These are phyloP conservation scores for Nitzschia inconspicua DNA, from an alignment of 108 stramenopile genomes.

Conservation along the genomic window DNA sequence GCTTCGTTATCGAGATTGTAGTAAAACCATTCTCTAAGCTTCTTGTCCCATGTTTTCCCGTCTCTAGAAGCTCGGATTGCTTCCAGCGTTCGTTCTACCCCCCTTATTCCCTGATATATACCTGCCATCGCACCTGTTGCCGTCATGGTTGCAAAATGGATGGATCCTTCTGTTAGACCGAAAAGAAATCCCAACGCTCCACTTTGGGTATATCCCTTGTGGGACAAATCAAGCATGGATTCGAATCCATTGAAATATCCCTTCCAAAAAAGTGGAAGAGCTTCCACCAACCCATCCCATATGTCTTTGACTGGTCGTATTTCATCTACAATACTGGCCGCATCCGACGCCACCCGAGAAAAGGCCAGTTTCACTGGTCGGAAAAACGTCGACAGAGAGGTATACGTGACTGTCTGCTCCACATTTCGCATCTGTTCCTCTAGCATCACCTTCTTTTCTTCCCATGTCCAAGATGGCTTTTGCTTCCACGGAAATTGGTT, in stretches of 20 bases:
- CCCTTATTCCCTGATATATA: slow-evolving; percentile 15
- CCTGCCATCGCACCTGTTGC: slow-evolving; percentile 13
- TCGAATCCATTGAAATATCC: slow-evolving; percentile 22
- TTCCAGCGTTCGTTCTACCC: slow-evolving; percentile 2
- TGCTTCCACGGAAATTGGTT: too few relatives aligned
- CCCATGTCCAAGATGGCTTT: too few relatives aligned
- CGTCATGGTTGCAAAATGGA: slow-evolving; percentile 12
- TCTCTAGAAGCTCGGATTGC: slow-evolving; percentile 13
- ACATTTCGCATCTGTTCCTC: too few relatives aligned
- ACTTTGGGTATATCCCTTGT: slow-evolving; percentile 7
- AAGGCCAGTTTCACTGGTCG: not conserved
- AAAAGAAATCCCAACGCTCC: slow-evolving; percentile 12
- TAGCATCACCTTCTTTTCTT: too few relatives aligned
- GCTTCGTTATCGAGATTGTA: slow-evolving; percentile 21
- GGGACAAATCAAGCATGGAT: slow-evolving; percentile 7
- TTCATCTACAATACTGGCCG: not conserved
- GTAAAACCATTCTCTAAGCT: slow-evolving; percentile 8
- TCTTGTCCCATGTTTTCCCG: slow-evolving; percentile 16
- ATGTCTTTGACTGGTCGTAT: slow-evolving; percentile 19
- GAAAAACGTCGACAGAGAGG: too few relatives aligned
- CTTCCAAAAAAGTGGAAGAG: slow-evolving; percentile 8
- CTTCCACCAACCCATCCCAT: slow-evolving; percentile 14
- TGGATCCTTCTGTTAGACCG: slow-evolving; percentile 4
- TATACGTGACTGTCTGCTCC: too few relatives aligned
- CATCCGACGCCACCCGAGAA: not conserved